A percentile compares a stretch with the other conserved stretches of the same genome.
Evolutionary conservation across 140 eudicot genomes (phyloP).

Genomic region (Anethum foeniculum): DNA sequence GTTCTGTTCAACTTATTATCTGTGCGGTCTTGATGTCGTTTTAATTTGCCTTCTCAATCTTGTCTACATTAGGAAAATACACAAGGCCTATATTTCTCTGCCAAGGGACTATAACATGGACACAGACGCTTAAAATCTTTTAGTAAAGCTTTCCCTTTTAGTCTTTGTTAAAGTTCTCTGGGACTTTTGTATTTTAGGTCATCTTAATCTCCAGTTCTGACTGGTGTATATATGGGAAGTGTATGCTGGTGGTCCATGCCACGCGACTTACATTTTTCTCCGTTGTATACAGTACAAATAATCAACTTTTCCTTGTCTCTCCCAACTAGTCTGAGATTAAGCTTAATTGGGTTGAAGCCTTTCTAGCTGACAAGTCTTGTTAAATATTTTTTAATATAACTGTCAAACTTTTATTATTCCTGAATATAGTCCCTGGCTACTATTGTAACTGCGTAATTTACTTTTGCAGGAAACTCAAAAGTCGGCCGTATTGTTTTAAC

Average conservation of each 20-base stretch:
- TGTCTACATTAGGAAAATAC: background rate
- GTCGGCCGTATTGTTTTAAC: constrained; percentile 82
- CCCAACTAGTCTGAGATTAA: background rate
- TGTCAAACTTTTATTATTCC: background rate
- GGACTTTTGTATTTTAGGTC: background rate
- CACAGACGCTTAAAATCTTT: background rate
- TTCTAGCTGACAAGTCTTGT: background rate
- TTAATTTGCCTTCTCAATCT: background rate
- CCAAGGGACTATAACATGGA: background rate
- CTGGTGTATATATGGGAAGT: background rate
- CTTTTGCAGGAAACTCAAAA: constrained; percentile 60
- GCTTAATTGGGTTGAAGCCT: background rate
- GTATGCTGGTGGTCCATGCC: background rate
- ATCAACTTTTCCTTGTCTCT: background rate
- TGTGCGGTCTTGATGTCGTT: background rate
- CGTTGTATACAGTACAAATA: background rate
- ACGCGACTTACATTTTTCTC: background rate
- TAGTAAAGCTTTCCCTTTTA: background rate
- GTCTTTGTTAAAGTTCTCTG: background rate
- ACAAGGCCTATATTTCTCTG: background rate
- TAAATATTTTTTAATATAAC: background rate
- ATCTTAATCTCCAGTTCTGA: background rate
- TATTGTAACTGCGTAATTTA: constrained; percentile 8
- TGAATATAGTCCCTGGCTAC: background rate
- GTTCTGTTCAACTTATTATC: background rate